Conservation (phyloP, 495 filamentous ascomycete species). For the Podospora comata region DNA sequence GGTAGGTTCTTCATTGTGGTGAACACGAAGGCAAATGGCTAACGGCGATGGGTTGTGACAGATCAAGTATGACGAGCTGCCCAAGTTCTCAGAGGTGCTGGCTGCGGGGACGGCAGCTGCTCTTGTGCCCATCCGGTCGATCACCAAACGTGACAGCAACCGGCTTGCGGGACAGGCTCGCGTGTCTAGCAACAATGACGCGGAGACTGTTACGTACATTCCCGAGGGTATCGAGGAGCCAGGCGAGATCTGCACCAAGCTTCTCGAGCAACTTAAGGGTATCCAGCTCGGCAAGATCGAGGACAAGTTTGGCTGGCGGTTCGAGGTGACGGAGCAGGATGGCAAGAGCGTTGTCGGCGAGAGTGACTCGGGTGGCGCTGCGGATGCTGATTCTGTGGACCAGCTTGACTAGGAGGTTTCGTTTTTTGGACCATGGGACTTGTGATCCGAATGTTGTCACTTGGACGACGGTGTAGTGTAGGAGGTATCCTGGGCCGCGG, state of each 20-base stretch:
- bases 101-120: conserved; percentile 92
- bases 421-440: background rate
- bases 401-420: conserved; percentile 35
- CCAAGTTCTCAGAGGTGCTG: conserved; percentile 76
- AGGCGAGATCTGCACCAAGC: conserved; percentile 63
- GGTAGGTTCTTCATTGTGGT: conserved; percentile 33
- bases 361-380: conserved; percentile 7
- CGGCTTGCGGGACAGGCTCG: conserved; percentile 43
- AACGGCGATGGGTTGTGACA: conserved; percentile 24
- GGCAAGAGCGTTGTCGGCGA: conserved; percentile 36
- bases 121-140: conserved; percentile 84
- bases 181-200: conserved; percentile 31
- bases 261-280: conserved; percentile 73
- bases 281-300: conserved; percentile 77
- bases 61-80: conserved; percentile 78
- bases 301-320: conserved; percentile 74
- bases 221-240: conserved; percentile 59
- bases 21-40: too few relatives aligned
- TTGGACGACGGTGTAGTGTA: background rate
- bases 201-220: conserved; percentile 68
- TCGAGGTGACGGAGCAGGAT: conserved; percentile 51
- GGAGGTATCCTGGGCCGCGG: background rate
- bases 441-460: background rate
- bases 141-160: conserved; percentile 57
- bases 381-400: conserved; percentile 31